Conservation (phyloP, 139 green algal genomes). For the Picochlorum costavermella region DNA sequence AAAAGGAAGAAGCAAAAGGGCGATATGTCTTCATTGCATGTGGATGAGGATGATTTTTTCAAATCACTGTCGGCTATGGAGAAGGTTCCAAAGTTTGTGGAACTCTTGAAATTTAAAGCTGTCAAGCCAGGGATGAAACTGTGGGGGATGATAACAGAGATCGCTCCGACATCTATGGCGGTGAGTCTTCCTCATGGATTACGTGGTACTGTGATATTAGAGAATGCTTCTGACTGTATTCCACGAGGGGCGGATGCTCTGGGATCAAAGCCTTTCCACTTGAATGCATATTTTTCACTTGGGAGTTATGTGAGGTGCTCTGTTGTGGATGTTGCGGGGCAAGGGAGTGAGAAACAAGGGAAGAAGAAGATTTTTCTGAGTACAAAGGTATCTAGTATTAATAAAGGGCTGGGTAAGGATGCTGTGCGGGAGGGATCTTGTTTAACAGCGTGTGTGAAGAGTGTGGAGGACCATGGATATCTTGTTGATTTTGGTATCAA, state of each 20-base stretch:
- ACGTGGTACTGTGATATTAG: constrained; percentile 47
- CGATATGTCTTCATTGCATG: not conserved
- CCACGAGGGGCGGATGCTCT: constrained; percentile 15
- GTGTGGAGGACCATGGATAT: constrained; percentile 87
- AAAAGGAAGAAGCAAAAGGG: constrained; percentile 15
- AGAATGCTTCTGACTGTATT: constrained; percentile 61
- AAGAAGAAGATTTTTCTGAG: constrained; percentile 53
- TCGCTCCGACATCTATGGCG: constrained; percentile 47
- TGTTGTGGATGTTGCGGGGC: constrained; percentile 24
- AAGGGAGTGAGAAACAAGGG: constrained; percentile 7
- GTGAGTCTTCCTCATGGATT: constrained; percentile 79
- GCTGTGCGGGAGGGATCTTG: constrained; percentile 28
- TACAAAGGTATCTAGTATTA: constrained; percentile 34
- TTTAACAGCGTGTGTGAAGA: constrained; percentile 60
- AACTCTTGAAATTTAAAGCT: constrained; percentile 79
- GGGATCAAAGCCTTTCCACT: constrained; percentile 4
- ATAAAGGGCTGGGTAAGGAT: constrained; percentile 22
- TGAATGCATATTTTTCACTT: constrained; percentile 44
- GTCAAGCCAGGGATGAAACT: constrained; percentile 56
- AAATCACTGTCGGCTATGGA: constrained; percentile 15
- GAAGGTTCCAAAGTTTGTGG: constrained; percentile 58
- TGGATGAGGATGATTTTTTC: constrained; percentile 46
- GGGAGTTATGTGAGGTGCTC: constrained; percentile 71
- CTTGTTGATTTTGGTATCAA: constrained; percentile 71
- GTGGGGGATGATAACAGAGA: constrained; percentile 65